phyloP scores from a whole-genome alignment of 306 rosid species.

The Acacia acuminata region DNA sequence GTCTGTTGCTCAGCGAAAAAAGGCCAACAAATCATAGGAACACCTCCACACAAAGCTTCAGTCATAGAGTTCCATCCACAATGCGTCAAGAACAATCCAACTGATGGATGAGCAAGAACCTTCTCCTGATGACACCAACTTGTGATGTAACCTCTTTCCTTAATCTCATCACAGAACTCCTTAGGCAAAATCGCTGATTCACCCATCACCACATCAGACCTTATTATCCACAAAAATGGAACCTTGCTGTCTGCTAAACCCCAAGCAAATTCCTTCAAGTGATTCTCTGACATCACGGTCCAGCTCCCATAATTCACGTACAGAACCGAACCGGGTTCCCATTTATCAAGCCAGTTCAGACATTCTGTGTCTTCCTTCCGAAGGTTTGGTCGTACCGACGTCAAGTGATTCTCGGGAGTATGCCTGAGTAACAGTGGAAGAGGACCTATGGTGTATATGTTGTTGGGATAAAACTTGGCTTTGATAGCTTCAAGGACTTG shows the following conservation, averaged over 20 bases:
- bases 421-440: slow-evolving; percentile 36
- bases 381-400: slow-evolving; percentile 34
- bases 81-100: slow-evolving; percentile 50
- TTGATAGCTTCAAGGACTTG: slow-evolving; percentile 44
- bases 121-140: slow-evolving; percentile 52
- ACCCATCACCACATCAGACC: slow-evolving; percentile 46
- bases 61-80: slow-evolving; percentile 58
- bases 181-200: slow-evolving; percentile 28
- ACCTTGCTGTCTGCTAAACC: slow-evolving; percentile 49
- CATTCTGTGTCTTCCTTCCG: slow-evolving; percentile 50
- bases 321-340: slow-evolving; percentile 43
- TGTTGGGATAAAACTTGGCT: slow-evolving; percentile 34
- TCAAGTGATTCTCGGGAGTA: slow-evolving; percentile 23
- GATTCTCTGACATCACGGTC: slow-evolving; percentile 38
- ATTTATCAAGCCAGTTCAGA: slow-evolving; percentile 40
- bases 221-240: slow-evolving; percentile 49
- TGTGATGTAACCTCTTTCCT: slow-evolving; percentile 41
- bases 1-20: slow-evolving; percentile 56
- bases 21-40: slow-evolving; percentile 62
- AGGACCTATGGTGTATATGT: slow-evolving; percentile 49
- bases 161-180: slow-evolving; percentile 39
- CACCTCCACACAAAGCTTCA: slow-evolving; percentile 45
- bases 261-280: slow-evolving; percentile 52
- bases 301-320: slow-evolving; percentile 51
- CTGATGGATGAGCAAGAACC: slow-evolving; percentile 47